Base-by-base conservation (phyloP, 371 early-diverging fungal species). In the Batrachochytrium dendrobatidis region DNA sequence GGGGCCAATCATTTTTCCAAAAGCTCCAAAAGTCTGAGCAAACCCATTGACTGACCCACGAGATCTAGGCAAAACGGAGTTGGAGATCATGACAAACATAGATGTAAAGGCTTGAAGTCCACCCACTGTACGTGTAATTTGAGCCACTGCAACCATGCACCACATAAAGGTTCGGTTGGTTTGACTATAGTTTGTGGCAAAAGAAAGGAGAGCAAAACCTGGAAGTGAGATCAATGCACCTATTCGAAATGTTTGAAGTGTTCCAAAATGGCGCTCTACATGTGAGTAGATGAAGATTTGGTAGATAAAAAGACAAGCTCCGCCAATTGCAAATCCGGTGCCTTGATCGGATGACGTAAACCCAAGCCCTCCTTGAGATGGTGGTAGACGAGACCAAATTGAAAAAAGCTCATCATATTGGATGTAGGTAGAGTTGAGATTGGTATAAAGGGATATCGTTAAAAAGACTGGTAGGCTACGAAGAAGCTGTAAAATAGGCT, bases 331-430 rank as follows among this genome's bases (percentile, higher is more conserved):
- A 22, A 59, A 59, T 28, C 56, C 57, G 26, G 57, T 22, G 12
- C 69, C 69, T 25, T 61, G 39, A 12, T 65, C 61, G 25, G 56
- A 15, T 1, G 65, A 52, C 10, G n/a, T 17, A 18, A 64, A 62
- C 44, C 50, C 55, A 18, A 62, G 43, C 2, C 69, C 66, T 28
- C 66, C 63, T 15, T 46, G 22, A 17, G 4, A 34, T 20, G 30
- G 30, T 31, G 56, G 50, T 45, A 62, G 15, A 2, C 63, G 59
- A 4, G 66, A 33, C 62, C 63, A 65, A 6, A 69, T 34, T 10
- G 61, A 46, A 48, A 67, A 57, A 12, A 58, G n/a, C 32, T 67
- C 67, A 48, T 67, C 67, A 52, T 60, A 63, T 53, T 67, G 63
- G 48, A 67, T 61, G 51, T 60, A 67, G 29, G 55, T 35, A 5